Evolutionary conservation across 1,284 basidiomycete species (phyloP).

Genomic region (Ceratobasidium sp.): DNA sequence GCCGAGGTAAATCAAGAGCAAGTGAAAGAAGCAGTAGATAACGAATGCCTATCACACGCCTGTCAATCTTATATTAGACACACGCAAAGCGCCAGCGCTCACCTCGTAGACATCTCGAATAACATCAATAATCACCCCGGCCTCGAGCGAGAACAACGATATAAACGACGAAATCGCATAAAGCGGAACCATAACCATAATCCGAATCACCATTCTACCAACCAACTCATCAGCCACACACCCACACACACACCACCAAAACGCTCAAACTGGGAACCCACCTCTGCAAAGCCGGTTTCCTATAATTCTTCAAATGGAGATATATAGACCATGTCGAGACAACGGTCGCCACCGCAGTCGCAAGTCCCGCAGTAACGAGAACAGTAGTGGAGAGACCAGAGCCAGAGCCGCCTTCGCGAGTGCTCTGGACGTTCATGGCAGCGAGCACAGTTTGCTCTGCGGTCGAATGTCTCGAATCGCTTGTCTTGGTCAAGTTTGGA

Average conservation of each 20-base stretch:
- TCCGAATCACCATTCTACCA: constrained; percentile 89
- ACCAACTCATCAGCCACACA: constrained; percentile 42
- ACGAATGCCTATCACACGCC: constrained; percentile 82
- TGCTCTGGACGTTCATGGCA: background rate
- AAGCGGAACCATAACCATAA: constrained; percentile 97
- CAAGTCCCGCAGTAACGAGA: constrained; percentile 25
- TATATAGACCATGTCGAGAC: constrained; percentile 38
- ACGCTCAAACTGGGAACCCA: constrained; percentile 56
- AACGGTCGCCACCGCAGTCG: constrained; percentile 44
- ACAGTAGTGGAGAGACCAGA: constrained; percentile 30
- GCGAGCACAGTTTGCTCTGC: no score
- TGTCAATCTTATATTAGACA: constrained; percentile 1
- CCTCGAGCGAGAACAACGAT: constrained; percentile 93
- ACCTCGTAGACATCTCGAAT: constrained; percentile 98
- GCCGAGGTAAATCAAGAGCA: constrained; percentile 88
- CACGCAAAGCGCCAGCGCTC: constrained; percentile 51
- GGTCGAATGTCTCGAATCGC: no score
- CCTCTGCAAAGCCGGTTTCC: constrained; percentile 86
- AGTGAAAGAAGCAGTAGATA: constrained; percentile 92
- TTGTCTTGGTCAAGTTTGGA: no score
- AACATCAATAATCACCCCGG: constrained; percentile 96
- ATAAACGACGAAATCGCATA: constrained; percentile 94
- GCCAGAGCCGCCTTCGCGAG: constrained; percentile 35
- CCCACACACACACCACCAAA: no score
- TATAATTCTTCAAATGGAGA: constrained; percentile 69